Conservation (phyloP, 1,139 yeast genomes). For the Geotrichum bryndzae region DNA sequence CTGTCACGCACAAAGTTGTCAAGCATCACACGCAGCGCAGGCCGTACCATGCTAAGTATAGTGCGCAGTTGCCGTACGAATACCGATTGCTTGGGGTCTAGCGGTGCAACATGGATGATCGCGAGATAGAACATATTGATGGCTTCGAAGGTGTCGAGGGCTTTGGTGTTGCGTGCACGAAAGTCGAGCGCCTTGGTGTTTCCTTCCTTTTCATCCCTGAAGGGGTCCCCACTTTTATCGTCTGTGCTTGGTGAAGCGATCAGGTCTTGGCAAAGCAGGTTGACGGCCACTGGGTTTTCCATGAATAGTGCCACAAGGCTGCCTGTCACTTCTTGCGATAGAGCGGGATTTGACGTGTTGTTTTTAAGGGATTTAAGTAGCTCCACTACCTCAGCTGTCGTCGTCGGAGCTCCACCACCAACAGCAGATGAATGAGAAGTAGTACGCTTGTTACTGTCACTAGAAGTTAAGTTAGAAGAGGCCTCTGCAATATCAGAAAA, state of each 20-base stretch:
- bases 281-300: conserved; percentile 1
- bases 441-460: neutral
- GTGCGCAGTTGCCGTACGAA: neutral
- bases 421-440: neutral
- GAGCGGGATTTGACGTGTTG: neutral
- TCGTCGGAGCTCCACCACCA: neutral
- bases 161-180: neutral
- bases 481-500: neutral
- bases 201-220: neutral
- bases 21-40: neutral
- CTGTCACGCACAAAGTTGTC: neutral
- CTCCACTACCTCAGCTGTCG: neutral
- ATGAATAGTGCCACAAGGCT: neutral
- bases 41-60: neutral
- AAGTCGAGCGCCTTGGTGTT: neutral
- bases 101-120: neutral
- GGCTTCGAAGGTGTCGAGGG: neutral
- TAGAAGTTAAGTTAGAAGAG: neutral
- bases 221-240: neutral
- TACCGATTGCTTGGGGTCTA: neutral
- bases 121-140: neutral
- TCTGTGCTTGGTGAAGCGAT: neutral
- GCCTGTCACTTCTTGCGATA: neutral
- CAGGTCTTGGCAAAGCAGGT: neutral
- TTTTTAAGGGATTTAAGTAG: neutral